A percentile compares a stretch with the other conserved stretches of the same genome.
These are phyloP conservation scores for Fusarium sp. DNA, from an alignment of 2,329 filamentous ascomycete genomes.

Conservation along the genomic window DNA sequence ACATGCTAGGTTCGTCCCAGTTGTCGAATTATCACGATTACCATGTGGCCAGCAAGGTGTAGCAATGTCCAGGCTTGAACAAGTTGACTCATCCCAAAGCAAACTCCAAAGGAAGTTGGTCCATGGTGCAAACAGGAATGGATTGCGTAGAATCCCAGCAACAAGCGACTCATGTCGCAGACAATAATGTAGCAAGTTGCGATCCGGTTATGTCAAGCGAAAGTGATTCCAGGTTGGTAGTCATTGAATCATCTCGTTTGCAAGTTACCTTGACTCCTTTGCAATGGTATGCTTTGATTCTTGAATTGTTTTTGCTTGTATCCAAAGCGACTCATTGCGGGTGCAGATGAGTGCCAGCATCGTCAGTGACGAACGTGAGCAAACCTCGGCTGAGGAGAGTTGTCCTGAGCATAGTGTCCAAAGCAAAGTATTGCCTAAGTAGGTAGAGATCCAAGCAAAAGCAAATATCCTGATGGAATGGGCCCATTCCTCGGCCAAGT, in stretches of 20 bases:
- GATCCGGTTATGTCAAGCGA: conserved; percentile 7
- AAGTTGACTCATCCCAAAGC: conserved; percentile 8
- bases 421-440: conserved; percentile 15
- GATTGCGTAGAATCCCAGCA: conserved; percentile 14
- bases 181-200: conserved; percentile 32
- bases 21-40: conserved; percentile 22
- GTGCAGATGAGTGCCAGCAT: conserved; percentile 20
- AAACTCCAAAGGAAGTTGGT: background rate
- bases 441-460: conserved; percentile 14
- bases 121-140: background rate
- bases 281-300: conserved; percentile 25
- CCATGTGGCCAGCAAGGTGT: conserved; percentile 16
- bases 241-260: conserved; percentile 15
- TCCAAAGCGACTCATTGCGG: conserved; percentile 25
- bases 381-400: conserved; percentile 34
- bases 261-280: conserved; percentile 36
- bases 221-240: conserved; percentile 8
- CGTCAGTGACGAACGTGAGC: conserved; percentile 31
- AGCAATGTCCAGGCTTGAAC: conserved; percentile 19
- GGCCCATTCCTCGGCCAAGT: conserved; percentile 30
- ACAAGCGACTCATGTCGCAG: conserved; percentile 16
- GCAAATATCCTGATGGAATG: conserved; percentile 16
- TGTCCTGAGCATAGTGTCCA: conserved; percentile 17
- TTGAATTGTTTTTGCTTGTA: conserved; percentile 19
- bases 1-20: background rate